Conservation (phyloP, 2,329 filamentous ascomycete species). For the Xylariaceae sp. region DNA sequence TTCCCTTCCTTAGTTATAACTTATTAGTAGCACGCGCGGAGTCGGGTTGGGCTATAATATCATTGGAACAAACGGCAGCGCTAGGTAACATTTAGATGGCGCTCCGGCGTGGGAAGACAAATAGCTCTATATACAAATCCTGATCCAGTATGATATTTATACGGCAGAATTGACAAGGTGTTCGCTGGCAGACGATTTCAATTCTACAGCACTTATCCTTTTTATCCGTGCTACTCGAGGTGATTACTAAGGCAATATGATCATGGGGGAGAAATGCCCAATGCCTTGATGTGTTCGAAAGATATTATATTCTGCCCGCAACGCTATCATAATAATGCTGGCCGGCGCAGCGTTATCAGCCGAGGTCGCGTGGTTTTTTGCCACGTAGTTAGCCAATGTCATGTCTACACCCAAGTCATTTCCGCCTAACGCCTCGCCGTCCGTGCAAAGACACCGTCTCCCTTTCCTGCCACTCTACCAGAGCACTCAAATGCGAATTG, state of each 20-base stretch:
- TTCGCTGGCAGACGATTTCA: too few relatives aligned
- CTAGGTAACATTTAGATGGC: not conserved
- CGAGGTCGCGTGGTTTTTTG: constrained; percentile 3
- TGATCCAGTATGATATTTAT: not conserved
- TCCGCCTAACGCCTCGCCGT: constrained; percentile 22
- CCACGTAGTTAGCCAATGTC: constrained; percentile 4
- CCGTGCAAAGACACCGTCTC: not conserved
- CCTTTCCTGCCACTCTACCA: constrained; percentile 3
- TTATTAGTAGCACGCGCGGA: not conserved
- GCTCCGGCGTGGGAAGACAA: not conserved
- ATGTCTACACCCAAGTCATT: not conserved
- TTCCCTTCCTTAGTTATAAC: not conserved
- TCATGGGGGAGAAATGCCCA: not conserved
- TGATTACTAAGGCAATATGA: not conserved
- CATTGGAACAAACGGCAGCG: not conserved
- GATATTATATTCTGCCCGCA: constrained; percentile 6
- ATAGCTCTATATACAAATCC: not conserved
- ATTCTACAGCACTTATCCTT: too few relatives aligned
- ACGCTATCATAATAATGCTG: constrained; percentile 13
- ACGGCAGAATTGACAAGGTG: not conserved
- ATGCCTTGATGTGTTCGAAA: not conserved
- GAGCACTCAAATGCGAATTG: constrained; percentile 18
- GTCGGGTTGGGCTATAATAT: not conserved
- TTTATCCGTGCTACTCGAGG: too few relatives aligned
- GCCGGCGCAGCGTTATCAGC: constrained; percentile 3